Percentiles rank a stretch among this genome's conserved stretches.
Evolutionary conservation across 1,284 basidiomycete genomes (phyloP).

Genomic region (Fereydounia khargensis): DNA sequence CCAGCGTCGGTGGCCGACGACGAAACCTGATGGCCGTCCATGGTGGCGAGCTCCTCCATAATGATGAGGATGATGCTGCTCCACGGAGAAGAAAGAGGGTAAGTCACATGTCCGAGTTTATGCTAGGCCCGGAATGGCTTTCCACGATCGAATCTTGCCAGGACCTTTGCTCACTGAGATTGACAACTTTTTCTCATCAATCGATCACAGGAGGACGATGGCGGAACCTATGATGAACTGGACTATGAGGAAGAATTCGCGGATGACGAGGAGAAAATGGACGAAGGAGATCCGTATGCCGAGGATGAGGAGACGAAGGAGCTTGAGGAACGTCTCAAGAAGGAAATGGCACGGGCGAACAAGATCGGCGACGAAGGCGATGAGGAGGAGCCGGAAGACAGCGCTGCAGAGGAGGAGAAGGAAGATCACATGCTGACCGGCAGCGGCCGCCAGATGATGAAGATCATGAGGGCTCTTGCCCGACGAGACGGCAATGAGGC

Average conservation of each 20-base stretch:
- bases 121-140: too few species aligned
- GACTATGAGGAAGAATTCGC: constrained; percentile 55
- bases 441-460: constrained; percentile 55
- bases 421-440: constrained; percentile 48
- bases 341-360: constrained; percentile 55
- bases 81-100: constrained; percentile 13
- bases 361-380: constrained; percentile 30
- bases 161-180: too few species aligned
- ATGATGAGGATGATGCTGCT: constrained; percentile 27
- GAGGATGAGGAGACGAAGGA: constrained; percentile 53
- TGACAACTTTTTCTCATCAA: too few species aligned
- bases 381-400: constrained; percentile 27
- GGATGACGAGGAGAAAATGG: constrained; percentile 50
- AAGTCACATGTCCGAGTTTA: too few species aligned
- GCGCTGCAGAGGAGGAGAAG: constrained; percentile 28
- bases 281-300: constrained; percentile 27
- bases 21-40: constrained; percentile 38
- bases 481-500: constrained; percentile 50
- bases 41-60: constrained; percentile 31
- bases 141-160: too few species aligned
- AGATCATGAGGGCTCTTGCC: constrained; percentile 54
- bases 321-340: constrained; percentile 52
- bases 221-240: constrained; percentile 46
- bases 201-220: constrained; percentile 18
- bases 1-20: constrained; percentile 27